A percentile compares a stretch with the other conserved stretches of the same genome.
Evolutionary conservation across 75 land plant species (phyloP).

Genomic region (Pinus albicaulis): DNA sequence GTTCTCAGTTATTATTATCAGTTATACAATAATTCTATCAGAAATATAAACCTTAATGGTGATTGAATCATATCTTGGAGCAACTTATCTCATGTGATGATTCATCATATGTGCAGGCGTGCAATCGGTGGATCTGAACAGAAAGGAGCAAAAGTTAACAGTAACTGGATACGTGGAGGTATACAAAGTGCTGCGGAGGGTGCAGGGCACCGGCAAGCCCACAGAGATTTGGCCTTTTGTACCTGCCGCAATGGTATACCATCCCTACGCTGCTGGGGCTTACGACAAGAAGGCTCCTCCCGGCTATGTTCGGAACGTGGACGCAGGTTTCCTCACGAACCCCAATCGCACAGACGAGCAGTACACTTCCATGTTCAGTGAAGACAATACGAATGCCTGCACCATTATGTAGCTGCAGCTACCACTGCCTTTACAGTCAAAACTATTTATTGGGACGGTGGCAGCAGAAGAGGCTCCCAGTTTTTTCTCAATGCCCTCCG

Average conservation of each 20-base stretch:
- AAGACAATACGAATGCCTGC: slow-evolving; percentile 6
- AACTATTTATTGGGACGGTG: too few relatives aligned
- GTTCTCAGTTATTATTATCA: too few relatives aligned
- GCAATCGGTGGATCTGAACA: slow-evolving; percentile 5
- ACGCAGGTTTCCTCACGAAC: neutral
- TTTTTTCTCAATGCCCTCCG: too few relatives aligned
- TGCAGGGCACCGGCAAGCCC: slow-evolving; percentile 51
- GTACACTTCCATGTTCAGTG: slow-evolving; percentile 3
- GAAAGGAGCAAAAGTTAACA: slow-evolving; percentile 1
- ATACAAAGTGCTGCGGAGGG: slow-evolving; percentile 39
- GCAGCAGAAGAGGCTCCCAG: too few relatives aligned
- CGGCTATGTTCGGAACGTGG: slow-evolving; percentile 53
- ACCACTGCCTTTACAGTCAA: neutral
- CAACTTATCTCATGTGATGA: too few relatives aligned
- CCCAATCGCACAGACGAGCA: neutral
- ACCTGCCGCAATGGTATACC: slow-evolving; percentile 49
- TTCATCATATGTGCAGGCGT: too few relatives aligned
- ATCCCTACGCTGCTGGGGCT: slow-evolving; percentile 47
- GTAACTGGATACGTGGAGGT: slow-evolving; percentile 3
- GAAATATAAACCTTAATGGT: too few relatives aligned
- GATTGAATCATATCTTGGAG: too few relatives aligned
- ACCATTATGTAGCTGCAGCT: slow-evolving; percentile 2
- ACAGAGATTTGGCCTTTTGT: slow-evolving; percentile 72
- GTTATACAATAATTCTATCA: too few relatives aligned
- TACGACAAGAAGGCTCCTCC: slow-evolving; percentile 71